phyloP scores from a whole-genome alignment of 2,329 filamentous ascomycete genomes.

The Pestalotiopsis sp. region DNA sequence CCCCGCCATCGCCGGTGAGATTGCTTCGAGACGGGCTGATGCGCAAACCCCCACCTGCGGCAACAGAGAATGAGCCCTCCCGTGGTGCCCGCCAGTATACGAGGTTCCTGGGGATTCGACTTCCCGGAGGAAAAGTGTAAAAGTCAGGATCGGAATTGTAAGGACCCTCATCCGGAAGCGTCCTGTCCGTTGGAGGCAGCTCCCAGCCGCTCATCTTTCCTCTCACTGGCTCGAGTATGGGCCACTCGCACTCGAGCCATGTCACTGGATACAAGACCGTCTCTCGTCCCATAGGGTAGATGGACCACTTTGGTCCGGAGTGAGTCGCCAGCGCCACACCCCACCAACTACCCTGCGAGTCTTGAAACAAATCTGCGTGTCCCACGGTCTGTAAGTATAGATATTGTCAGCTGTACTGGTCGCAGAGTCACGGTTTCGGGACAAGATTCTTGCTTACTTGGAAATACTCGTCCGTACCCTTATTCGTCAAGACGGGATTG shows the following conservation, averaged over 20 bases:
- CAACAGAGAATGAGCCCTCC: constrained; percentile 23
- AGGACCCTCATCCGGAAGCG: constrained; percentile 19
- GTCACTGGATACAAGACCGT: constrained; percentile 43
- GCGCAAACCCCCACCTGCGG: constrained; percentile 21
- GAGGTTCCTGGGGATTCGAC: constrained; percentile 29
- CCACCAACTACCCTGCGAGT: constrained; percentile 53
- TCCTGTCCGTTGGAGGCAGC: constrained; percentile 32
- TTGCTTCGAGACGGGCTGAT: constrained; percentile 30
- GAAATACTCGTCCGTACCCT: constrained; percentile 39
- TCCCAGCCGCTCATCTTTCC: constrained; percentile 44
- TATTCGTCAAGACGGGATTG: constrained; percentile 45
- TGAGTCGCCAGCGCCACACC: constrained; percentile 48
- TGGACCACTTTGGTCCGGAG: constrained; percentile 40
- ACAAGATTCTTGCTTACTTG: constrained; percentile 25
- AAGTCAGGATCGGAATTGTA: constrained; percentile 26
- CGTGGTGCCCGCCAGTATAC: constrained; percentile 36
- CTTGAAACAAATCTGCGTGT: constrained; percentile 48
- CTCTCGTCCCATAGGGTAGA: constrained; percentile 58
- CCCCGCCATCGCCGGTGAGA: constrained; percentile 23
- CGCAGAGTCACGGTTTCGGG: too few relatives aligned
- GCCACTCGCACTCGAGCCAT: constrained; percentile 54
- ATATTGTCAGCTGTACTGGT: too few relatives aligned
- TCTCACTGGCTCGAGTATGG: constrained; percentile 41
- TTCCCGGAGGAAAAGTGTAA: constrained; percentile 22
- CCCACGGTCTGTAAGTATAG: constrained; percentile 31